Evolutionary conservation across 177 flowering plant genomes (phyloP), one percentile per base, ranked within the genome.

Genomic region (Tripterygium wilfordii): DNA sequence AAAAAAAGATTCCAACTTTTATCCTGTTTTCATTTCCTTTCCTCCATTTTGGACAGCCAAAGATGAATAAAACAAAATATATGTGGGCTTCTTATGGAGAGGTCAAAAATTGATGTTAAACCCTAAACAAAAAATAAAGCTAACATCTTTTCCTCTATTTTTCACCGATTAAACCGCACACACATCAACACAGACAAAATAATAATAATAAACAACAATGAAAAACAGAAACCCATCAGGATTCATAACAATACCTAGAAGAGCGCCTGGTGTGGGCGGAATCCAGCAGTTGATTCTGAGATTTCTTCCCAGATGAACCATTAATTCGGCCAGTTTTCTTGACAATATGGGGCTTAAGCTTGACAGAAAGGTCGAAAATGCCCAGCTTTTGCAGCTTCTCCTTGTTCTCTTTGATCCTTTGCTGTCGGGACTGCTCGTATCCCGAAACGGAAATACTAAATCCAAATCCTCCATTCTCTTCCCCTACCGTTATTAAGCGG

Each of bases 331-430:
- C n/a, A n/a, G 45, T 19, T 6, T 58, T 45, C 37, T 54, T 76
- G 38, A 26, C 36, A 13, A 9, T 1, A 1, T 24, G 29, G 15
- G 78, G 38, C 37, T 77, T 76, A 29, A 83, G 68, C 54, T 81
- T 68, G 32, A 51, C 59, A 21, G 92, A 76, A 30, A 81, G 72
- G 51, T 79, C 82, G 5, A 64, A 1, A 51, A 85, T 67, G 20
- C 95, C 95, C 5, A 87, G 81, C 57, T 80, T 78, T 51, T 80
- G 65, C 82, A 84, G 68, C 42, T 87, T 66, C 54, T 79, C 72
- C 51, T 62, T 58, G 70, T 84, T 87, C 36, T 78, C 80, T 56
- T 68, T 78, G 63, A 87, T 82, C 47, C 83, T 78, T 33, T 73
- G 52, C 20, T 76, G 75, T 54, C 96, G 76, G 27, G 42, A 47